These are phyloP conservation scores for Actinomucor elegans DNA, from an alignment of 371 early-diverging fungal species.

Conservation along the genomic window DNA sequence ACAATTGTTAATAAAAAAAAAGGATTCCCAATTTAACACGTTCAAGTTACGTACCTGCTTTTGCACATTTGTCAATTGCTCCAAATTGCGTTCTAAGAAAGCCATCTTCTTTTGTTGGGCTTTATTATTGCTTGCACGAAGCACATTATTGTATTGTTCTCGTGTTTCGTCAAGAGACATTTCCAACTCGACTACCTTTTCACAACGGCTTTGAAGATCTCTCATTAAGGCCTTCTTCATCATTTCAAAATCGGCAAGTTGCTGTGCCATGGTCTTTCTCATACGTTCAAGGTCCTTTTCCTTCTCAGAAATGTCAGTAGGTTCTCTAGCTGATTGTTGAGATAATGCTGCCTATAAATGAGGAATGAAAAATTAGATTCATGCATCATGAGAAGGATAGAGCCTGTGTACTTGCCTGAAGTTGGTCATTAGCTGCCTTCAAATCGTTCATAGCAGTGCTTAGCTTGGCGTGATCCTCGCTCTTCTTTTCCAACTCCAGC, in stretches of 20 bases:
- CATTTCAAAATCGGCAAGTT: slow-evolving; percentile 91
- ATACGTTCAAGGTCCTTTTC: slow-evolving; percentile 86
- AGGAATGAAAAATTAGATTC: not conserved
- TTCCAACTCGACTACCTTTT: slow-evolving; percentile 92
- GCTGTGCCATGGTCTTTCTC: slow-evolving; percentile 85
- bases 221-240: slow-evolving; percentile 96
- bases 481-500: slow-evolving; percentile 65
- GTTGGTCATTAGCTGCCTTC: slow-evolving; percentile 69
- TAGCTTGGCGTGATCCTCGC: slow-evolving; percentile 67
- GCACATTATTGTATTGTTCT: slow-evolving; percentile 84
- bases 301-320: slow-evolving; percentile 50
- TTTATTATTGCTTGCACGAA: slow-evolving; percentile 76
- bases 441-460: slow-evolving; percentile 59
- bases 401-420: slow-evolving; percentile 42
- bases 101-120: slow-evolving; percentile 92
- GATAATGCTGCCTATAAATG: slow-evolving; percentile 26
- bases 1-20: too few relatives aligned
- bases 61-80: slow-evolving; percentile 91
- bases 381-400: not conserved
- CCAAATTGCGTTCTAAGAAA: slow-evolving; percentile 91
- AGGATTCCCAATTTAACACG: too few relatives aligned
- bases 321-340: slow-evolving; percentile 23
- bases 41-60: too few relatives aligned
- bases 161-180: slow-evolving; percentile 90
- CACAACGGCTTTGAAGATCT: slow-evolving; percentile 92